Evolutionary conservation across 495 filamentous ascomycete species (phyloP), one percentile per base, ranked within the genome.

Genomic region (Aspergillus panamensis): DNA sequence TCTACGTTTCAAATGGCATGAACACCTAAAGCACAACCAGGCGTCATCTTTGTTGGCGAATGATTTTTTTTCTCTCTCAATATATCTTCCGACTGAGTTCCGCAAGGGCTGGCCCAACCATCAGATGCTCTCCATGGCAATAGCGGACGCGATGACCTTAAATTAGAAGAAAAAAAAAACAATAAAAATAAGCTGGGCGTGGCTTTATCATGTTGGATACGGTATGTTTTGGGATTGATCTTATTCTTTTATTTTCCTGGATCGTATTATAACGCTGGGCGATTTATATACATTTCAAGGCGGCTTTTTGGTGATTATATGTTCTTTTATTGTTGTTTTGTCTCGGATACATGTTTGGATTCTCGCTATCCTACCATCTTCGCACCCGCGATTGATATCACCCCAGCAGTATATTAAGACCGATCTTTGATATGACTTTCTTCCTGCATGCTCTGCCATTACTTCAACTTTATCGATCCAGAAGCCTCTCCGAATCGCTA

Each of bases 121-220:
- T 53, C 29, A 19, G 60, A 43, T 39, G 25, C 31, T 29, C 42
- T 30, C 29, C 48, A 32, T 25, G 29, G 39, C 55, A 51, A 33
- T 20, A 14, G 30, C 55, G 25, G n/a, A 29, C 32, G 5, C 17
- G 30, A 37, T 51, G 45, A 40, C 12, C 29, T 3, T 0, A 20
- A 45, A 45, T 21, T 17, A 45, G 20, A 19, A 19, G 19, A 45
- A 45, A 19, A 19, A 45, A 45, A 6, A 45, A 20, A 45, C 3
- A 45, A 19, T 48, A 16, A 61, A 49, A 51, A 58, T 58, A 66
- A 62, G 61, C 64, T 66, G 61, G 64, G 21, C 60, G 59, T 62
- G 64, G 17, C 58, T 61, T 62, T 62, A 32, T 47, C 14, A 37
- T 30, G 37, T 53, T 53, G 40, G 16, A 30, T n/a, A n/a, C n/a